Base-by-base conservation (phyloP, 2,329 filamentous ascomycete genomes). In the Diplodia seriata region DNA sequence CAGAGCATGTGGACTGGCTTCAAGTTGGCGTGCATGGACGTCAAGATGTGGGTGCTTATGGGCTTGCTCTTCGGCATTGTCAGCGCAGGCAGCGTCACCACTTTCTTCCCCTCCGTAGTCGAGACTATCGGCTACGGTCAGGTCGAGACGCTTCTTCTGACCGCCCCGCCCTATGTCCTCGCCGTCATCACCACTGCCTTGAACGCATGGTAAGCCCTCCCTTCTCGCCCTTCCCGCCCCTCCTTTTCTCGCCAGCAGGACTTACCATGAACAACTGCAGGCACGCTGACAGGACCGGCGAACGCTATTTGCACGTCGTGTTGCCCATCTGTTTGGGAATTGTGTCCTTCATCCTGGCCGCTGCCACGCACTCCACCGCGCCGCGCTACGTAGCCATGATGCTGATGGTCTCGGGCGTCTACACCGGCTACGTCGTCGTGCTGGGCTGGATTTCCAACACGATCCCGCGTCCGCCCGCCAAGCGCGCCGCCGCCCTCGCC, bases 381-480 rank as follows among this genome's bases (percentile, higher is more conserved):
- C 86, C 90, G 0, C 83, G 90, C 43, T 93, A 93, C 70, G 78
- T 90, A 9, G 83, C 87, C 36, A 92, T 92, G 85, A 89, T 92
- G 85, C 81, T 92, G 49, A 92, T 93, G 87, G 83, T 85, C 51
- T 78, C 80, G 0, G 86, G 87, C 0, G 81, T 90, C 2, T 91
- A 91, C 73, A 85, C 85, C 1, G 86, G 78, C 15, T 80, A 80
- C 66, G 90, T 90, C 0, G 89, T 91, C 1, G 84, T 84, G 1
- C 81, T 92, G 4, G 86, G 89, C 2, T 95, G 91, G 91, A 92
- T 94, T 70, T 88, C 86, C 56, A 92, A 91, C 75, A 90, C 89
- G 1, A 84, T 94, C 63, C 91, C 91, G 0, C 86, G 91, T 5
- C 91, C 92, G 3, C 90, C 91, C 0, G 88, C 91, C 2, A 94